These are phyloP conservation scores for Vitellaria paradoxa DNA, from an alignment of 179 eudicot genomes.

Conservation along the genomic window DNA sequence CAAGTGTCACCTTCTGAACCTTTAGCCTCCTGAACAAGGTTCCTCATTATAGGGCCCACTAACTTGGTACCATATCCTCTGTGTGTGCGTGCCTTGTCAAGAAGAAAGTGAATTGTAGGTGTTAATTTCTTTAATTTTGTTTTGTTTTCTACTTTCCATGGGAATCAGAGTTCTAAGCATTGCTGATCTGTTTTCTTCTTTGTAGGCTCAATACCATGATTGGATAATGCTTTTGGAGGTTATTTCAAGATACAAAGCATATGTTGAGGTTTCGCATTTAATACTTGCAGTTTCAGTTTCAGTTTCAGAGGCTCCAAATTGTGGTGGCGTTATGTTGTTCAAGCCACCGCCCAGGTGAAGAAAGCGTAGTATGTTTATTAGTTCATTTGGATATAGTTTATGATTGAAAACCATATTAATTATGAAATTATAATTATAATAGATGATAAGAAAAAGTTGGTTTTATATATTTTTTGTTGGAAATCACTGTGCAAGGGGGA, in stretches of 20 bases:
- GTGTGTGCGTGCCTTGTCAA: too few species aligned
- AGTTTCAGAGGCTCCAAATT: conserved; percentile 48
- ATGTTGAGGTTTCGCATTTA: conserved; percentile 89
- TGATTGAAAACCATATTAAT: not conserved
- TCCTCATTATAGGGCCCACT: not conserved
- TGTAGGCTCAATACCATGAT: conserved; percentile 96
- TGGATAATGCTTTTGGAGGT: conserved; percentile 97
- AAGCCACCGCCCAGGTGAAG: conserved; percentile 77
- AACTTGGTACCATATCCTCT: not conserved
- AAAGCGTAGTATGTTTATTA: conserved; percentile 55
- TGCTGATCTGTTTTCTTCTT: not conserved
- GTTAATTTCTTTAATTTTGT: not conserved
- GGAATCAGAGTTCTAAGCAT: not conserved
- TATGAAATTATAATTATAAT: too few species aligned
- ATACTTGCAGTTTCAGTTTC: conserved; percentile 76
- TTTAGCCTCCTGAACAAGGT: not conserved
- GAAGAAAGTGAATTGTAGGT: not conserved
- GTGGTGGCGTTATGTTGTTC: conserved; percentile 98
- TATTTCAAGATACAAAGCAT: conserved; percentile 74
- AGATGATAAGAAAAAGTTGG: too few species aligned
- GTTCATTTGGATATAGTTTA: too few species aligned
- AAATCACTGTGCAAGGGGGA: too few species aligned
- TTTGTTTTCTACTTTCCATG: too few species aligned
- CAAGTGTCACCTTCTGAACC: not conserved
- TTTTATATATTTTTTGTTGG: too few species aligned